Conservation (phyloP, 2,329 filamentous ascomycete genomes). For the Lasiodiplodia sp. region DNA sequence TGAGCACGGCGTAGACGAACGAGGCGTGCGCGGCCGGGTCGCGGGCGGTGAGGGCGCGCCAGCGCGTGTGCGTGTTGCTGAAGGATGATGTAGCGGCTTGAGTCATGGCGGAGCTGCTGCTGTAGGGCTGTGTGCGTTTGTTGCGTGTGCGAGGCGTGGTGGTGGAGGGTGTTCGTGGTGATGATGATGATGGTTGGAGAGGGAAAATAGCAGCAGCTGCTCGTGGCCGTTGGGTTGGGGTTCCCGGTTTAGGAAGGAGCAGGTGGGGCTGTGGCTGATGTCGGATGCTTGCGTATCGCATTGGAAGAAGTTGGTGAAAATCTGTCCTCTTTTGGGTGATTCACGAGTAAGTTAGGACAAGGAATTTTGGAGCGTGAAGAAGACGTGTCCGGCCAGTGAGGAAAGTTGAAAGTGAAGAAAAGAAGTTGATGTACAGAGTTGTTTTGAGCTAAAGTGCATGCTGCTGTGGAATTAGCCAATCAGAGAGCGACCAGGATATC, state of each 20-base stretch:
- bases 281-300: not conserved
- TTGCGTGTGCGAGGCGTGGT: too few species aligned
- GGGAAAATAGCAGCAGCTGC: too few species aligned
- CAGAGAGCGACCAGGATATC: not conserved
- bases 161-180: too few species aligned
- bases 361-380: not conserved
- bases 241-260: not conserved
- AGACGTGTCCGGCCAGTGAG: not conserved
- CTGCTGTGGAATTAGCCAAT: conserved; percentile 21
- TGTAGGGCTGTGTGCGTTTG: not conserved
- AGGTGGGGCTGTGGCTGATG: not conserved
- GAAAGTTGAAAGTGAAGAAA: too few species aligned
- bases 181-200: not conserved
- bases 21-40: conserved; percentile 51
- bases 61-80: conserved; percentile 43
- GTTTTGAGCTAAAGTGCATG: not conserved
- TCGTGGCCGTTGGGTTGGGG: not conserved
- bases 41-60: conserved; percentile 54
- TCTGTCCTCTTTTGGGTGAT: not conserved
- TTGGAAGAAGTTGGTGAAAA: too few species aligned
- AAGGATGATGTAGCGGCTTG: conserved; percentile 30
- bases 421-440: not conserved
- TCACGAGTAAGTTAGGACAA: not conserved
- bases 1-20: conserved; percentile 65
- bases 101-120: not conserved